Base-by-base conservation (phyloP, 75 land plant genomes). In the Cryptomeria japonica region DNA sequence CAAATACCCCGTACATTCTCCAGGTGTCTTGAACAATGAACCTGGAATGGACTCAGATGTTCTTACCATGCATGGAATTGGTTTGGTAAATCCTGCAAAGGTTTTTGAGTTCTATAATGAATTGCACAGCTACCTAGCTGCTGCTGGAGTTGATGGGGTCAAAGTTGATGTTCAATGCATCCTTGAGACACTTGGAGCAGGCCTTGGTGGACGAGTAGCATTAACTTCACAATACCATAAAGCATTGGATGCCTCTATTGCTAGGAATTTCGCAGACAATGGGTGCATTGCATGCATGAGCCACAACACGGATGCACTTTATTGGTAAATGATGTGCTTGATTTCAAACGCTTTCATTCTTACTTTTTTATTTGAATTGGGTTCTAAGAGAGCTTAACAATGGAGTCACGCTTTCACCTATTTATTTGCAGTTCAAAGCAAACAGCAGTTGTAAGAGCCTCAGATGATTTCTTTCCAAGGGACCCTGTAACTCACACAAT, bases 201-300 rank as follows among this genome's bases (percentile, higher is more conserved):
- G 99, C 14, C 86, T 90, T n/a, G 98, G 98, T 72, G 98, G 98
- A 9, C 82, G 98, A 7, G 98, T 97, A 22, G 89, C 90, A 88
- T 85, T 97, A 51, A 94, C 95, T 1, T 83, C 90, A 85, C 90
- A 88, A 79, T 94, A 92, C 47, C 95, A 96, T 83, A 89, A 93
- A 85, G 98, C 98, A 1, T 88, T 97, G 22, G 99, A 97, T 53
- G 95, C 95, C 0, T 95, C 98, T 32, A 85, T 97, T 9, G 94
- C 98, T 10, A 86, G 87, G 87, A 94, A 97, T 86, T 97, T 97
- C 78, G 92, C 94, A 0, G 99, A 96, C 77, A 97, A 97, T 89
- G 98, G 99, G 4, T 89, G 91, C 93, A 96, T 97, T 80, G 98
- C 98, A 79, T 96, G 97, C 92, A 97, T 97, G 99, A 94, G 99